Evolutionary conservation across 441 rosid genomes (phyloP), one percentile per base, ranked within the genome.

Genomic region (Euphorbia schlechtendalii): DNA sequence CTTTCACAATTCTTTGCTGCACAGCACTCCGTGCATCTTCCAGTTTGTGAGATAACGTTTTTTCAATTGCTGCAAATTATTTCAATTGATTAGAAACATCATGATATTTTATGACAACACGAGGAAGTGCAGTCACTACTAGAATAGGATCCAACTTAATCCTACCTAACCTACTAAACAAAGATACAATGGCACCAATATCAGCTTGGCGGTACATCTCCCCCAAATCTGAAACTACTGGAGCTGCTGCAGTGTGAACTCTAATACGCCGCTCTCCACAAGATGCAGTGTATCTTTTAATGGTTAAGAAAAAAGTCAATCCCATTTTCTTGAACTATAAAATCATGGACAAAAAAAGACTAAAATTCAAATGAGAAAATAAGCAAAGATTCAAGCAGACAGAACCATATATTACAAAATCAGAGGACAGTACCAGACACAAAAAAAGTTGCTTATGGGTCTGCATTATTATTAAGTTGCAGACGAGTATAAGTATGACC

Each of bases 231-330:
- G 99, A 22, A 73, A 90, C 96, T 32, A 90, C 94, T 48, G 97
- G 98, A 43, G 96, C 96, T 45, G 90, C 88, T 54, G 94, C 86
- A 11, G 96, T 96, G 75, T 92, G 99, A 63, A 96, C 88, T 83
- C 98, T 88, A 65, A 95, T 95, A 61, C 98, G 94, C 76, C 99
- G 88, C 84, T 95, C 99, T 77, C 99, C 99, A 59, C 97, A 92
- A 65, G 98, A 96, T 65, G 99, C 96, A 69, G 97, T 96, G 74
- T 96, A 92, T 71, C 99, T 96, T 83, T 71, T 69, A 43, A 71
- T 64, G 53, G 82, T 82, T 75, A 87, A 92, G 72, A 67, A 69
- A 61, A 27, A 51, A 25, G 20, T 57, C 21, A 46, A 52, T 22
- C 28, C 15, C 41, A 32, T 40, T 30, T 24, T 32, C 12, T 71